A percentile compares a stretch with the other conserved stretches of the same genome.
Evolutionary conservation across 345 rosid genomes (phyloP).

Genomic region (Hibiscus tridactylites): DNA sequence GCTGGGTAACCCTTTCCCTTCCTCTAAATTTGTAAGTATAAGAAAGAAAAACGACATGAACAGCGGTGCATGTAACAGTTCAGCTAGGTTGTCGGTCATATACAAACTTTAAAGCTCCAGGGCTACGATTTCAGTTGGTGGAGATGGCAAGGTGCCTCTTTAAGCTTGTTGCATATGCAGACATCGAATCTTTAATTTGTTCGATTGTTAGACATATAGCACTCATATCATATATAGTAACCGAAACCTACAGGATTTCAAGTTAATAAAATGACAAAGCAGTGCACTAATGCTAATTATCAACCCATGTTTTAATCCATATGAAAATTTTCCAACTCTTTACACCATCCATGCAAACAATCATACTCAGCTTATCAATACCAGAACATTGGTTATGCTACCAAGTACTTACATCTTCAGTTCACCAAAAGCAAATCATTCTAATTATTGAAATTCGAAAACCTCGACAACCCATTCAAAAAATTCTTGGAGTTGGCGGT

Average conservation of each 20-base stretch:
- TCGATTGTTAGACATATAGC: neutral
- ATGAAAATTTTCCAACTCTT: neutral
- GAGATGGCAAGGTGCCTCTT: too few species aligned
- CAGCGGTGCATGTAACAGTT: too few species aligned
- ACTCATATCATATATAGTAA: neutral
- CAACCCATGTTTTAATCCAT: neutral
- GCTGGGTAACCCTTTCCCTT: too few species aligned
- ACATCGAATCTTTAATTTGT: too few species aligned
- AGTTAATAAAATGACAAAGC: neutral
- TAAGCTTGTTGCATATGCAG: too few species aligned
- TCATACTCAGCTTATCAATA: too few species aligned
- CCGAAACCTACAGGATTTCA: neutral
- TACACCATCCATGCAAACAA: neutral
- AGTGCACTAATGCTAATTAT: neutral
- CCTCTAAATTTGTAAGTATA: too few species aligned
- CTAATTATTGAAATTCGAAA: conserved; percentile 25
- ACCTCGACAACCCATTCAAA: conserved; percentile 23
- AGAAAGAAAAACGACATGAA: too few species aligned
- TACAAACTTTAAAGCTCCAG: too few species aligned
- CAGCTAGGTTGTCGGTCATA: too few species aligned
- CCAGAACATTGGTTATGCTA: neutral
- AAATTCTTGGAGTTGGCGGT: conserved; percentile 17
- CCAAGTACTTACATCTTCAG: neutral
- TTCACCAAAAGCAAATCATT: neutral
- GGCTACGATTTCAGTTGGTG: too few species aligned